Evolutionary conservation across 768 basidiomycete species (phyloP), one percentile per base, ranked within the genome.

Genomic region (Neoboletus magnificus): DNA sequence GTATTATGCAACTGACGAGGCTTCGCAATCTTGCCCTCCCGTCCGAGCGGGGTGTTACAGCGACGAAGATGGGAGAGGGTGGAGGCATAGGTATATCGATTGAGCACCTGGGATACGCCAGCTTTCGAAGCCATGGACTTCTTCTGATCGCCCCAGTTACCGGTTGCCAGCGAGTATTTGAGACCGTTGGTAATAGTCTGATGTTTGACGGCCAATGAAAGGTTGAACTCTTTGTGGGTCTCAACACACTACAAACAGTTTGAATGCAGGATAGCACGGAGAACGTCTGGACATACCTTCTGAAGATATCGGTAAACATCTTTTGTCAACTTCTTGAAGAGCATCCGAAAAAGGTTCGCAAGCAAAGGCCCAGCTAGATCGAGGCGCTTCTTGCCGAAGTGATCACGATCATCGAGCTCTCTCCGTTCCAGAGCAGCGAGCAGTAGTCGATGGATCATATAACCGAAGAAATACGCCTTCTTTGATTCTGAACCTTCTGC

Each of bases 121-220:
- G 96, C 97, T 71, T 97, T 97, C 11, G 94, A 89, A 40, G 92
- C 87, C 92, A 97, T 97, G 0, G 92, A 89, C 73, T 98, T 97
- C 79, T 98, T 97, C 75, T 98, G 94, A 71, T 97, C 95, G 27
- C 96, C 96, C 97, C 97, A 99, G 70, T 99, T 99, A 58, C 97
- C 97, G 0, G 97, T 99, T 30, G 95, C 94, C 32, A 99, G 80
- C 18, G 97, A 98, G 71, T 98, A 98, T 69, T 96, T 95, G 50
- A 99, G 81, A 56, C 97, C 97, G 71, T 98, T 97, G 27, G 95
- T 98, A 61, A 99, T 98, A 32, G 94, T 98, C 66, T 91, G 91
- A 63, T 94, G 89, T 72, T 96, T 96, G 68, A 99, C 93, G 30
- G 96, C 96, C 35, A 91, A 75, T 36, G 86, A 83, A 60, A 98